These are phyloP conservation scores for Tephrocybe sp. DNA, from an alignment of 768 basidiomycete genomes.

Conservation along the genomic window DNA sequence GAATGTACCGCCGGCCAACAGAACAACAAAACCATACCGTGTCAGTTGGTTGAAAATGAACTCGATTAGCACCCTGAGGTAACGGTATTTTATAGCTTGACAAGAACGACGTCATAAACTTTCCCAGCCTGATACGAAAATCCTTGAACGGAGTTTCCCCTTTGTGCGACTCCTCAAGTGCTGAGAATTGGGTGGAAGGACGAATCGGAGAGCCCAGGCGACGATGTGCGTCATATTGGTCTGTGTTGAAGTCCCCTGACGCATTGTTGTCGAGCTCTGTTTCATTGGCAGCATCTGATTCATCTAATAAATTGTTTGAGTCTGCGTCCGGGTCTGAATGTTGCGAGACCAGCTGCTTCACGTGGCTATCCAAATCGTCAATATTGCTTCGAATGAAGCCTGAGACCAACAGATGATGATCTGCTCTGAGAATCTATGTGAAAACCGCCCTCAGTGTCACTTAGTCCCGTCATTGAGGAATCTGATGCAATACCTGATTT, in stretches of 20 bases:
- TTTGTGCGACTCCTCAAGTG: neutral
- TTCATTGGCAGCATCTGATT: neutral
- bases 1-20: too few relatives aligned
- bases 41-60: slow-evolving; percentile 2
- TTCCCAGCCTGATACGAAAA: slow-evolving; percentile 8
- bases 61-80: too few relatives aligned
- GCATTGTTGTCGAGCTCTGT: neutral
- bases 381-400: slow-evolving; percentile 8
- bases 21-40: neutral
- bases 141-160: slow-evolving; percentile 3
- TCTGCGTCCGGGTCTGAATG: too few relatives aligned
- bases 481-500: neutral
- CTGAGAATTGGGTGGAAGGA: neutral
- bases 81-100: too few relatives aligned
- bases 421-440: slow-evolving; percentile 2
- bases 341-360: neutral
- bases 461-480: neutral
- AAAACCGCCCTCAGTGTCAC: too few relatives aligned
- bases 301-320: too few relatives aligned
- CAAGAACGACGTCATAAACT: too few relatives aligned
- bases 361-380: neutral
- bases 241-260: slow-evolving; percentile 1
- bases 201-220: slow-evolving; percentile 3
- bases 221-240: slow-evolving; percentile 7
- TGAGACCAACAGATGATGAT: slow-evolving; percentile 1